These are phyloP conservation scores for Stagonosporopsis vannaccii DNA, from an alignment of 2,329 filamentous ascomycete species.

Conservation along the genomic window DNA sequence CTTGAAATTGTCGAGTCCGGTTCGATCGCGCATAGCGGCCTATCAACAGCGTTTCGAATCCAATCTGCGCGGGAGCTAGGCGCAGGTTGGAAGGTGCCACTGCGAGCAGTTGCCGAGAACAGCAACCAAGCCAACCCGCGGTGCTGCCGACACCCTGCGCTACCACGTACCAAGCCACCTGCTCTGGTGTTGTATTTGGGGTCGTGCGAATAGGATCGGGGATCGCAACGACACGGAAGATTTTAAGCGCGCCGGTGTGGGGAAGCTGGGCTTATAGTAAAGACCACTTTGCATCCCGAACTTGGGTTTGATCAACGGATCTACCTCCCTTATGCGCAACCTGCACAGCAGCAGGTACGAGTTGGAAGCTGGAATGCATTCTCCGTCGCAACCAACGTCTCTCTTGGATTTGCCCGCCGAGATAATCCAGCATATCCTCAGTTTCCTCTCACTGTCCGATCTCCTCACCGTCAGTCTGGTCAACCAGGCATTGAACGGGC, in stretches of 20 bases:
- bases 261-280: slow-evolving; percentile 9
- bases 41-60: slow-evolving; percentile 23
- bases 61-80: slow-evolving; percentile 28
- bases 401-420: slow-evolving; percentile 73
- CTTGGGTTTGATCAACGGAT: slow-evolving; percentile 6
- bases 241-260: slow-evolving; percentile 10
- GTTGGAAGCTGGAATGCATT: slow-evolving; percentile 21
- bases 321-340: slow-evolving; percentile 5
- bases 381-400: slow-evolving; percentile 21
- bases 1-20: slow-evolving; percentile 25
- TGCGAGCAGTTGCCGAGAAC: slow-evolving; percentile 26
- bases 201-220: slow-evolving; percentile 11
- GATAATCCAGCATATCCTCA: slow-evolving; percentile 75
- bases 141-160: slow-evolving; percentile 18
- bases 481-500: slow-evolving; percentile 65
- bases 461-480: slow-evolving; percentile 67
- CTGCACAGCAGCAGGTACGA: slow-evolving; percentile 10
- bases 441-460: slow-evolving; percentile 69
- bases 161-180: slow-evolving; percentile 15
- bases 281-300: slow-evolving; percentile 1
- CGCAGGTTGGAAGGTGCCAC: slow-evolving; percentile 42
- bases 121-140: slow-evolving; percentile 14
- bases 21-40: slow-evolving; percentile 25
- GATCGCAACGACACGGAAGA: slow-evolving; percentile 5
- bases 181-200: slow-evolving; percentile 16